Evolutionary conservation across 2,329 filamentous ascomycete genomes (phyloP), one percentile per base, ranked within the genome.

Genomic region (Huntiella savannae): DNA sequence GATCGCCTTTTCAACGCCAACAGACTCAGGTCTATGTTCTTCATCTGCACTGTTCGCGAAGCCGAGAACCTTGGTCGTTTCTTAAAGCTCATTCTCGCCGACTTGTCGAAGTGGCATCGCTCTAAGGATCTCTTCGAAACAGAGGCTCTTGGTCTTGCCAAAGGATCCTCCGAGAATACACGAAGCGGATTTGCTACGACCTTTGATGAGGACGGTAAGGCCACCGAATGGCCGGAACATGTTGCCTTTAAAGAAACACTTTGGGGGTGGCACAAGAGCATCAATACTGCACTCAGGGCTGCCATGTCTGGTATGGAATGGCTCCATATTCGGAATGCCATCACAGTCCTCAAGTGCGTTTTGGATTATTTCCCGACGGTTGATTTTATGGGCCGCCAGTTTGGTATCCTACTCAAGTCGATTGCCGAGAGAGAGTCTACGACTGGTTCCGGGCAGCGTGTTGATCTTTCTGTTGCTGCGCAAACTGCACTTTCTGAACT

Each of bases 301-400:
- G 95, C 88, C 58, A 69, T 98, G 40, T 75, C 76, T 13, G 79
- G 80, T 22, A 77, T 75, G 32, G 88, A 96, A 61, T 98, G 91
- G 73, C 95, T 95, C 81, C 87, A 95, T 60, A 93, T 96, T 58
- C 79, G 88, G 47, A 98, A 98, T 58, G 85, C 86, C 39, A 92
- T 96, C 53, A 91, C 82, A 49, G 71, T 96, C 3, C 68, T 98
- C 49, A 92, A 91, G 58, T 72, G 75, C 8, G 70, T 94, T 41
- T 73, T 84, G 17, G 77, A 85, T 43, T 72, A 77, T 55, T 98
- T 94, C 68, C 92, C 91, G 3, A 80, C 79, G 12, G 75, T 96
- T 49, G 85, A 93, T 56, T 91, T 85, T 60, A 88, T 93, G 70
- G 91, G 84, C 33, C 69, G 67, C 35, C 71, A 73, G 53, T 76